Percentiles rank a stretch among this genome's conserved stretches.
Conservation (phyloP, 371 early-diverging fungal genomes). For the Basidiobolus heterosporus region DNA sequence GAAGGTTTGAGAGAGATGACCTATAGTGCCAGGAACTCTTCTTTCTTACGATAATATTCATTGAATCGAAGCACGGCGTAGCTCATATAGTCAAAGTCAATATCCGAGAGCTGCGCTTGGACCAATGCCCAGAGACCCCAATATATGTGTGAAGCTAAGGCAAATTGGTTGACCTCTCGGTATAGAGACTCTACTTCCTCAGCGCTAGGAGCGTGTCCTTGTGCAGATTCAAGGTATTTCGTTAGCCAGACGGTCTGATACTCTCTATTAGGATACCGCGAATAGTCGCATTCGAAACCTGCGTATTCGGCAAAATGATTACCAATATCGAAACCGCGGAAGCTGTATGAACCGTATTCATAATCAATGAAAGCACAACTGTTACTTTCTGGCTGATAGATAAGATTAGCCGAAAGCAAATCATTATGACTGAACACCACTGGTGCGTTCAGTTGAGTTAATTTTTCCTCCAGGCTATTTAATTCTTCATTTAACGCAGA, state of each 20-base stretch:
- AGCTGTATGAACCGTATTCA: conserved; percentile 76
- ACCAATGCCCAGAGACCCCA: conserved; percentile 88
- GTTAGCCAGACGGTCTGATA: conserved; percentile 59
- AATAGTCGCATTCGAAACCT: conserved; percentile 87
- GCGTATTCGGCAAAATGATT: conserved; percentile 90
- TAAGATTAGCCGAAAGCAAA: conserved; percentile 72
- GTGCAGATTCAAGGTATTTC: conserved; percentile 16
- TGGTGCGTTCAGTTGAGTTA: conserved; percentile 48
- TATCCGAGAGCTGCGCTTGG: conserved; percentile 74
- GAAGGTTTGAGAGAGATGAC: no score
- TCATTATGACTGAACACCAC: conserved; percentile 88
- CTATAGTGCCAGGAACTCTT: conserved; percentile 19
- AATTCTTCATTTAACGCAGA: conserved; percentile 31
- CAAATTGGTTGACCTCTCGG: conserved; percentile 61
- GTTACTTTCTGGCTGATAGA: conserved; percentile 48
- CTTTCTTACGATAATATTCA: conserved; percentile 48
- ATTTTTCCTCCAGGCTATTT: conserved; percentile 24
- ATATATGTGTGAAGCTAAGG: conserved; percentile 76
- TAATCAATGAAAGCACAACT: conserved; percentile 71
- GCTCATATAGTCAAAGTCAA: conserved; percentile 82
- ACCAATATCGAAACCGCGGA: conserved; percentile 82
- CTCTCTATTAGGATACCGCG: conserved; percentile 52
- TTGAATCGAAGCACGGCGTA: conserved; percentile 71
- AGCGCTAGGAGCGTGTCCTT: conserved; percentile 14
- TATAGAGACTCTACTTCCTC: conserved; percentile 42